Evolutionary conservation across 1,139 yeast species (phyloP).

Genomic region (Zygosaccharomyces pseudobailii): DNA sequence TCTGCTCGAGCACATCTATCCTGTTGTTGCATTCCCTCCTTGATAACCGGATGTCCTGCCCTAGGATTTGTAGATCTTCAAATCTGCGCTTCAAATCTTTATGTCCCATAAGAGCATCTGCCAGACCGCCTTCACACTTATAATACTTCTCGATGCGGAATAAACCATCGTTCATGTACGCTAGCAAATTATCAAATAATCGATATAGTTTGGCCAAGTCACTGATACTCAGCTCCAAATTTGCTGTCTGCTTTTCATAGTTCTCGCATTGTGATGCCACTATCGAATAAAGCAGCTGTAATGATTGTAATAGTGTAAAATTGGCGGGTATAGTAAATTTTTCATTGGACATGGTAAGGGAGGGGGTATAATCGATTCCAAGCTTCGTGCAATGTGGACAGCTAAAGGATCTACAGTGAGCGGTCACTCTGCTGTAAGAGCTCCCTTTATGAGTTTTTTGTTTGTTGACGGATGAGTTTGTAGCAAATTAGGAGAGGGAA

Average conservation of each 20-base stretch:
- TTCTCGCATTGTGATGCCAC: constrained; percentile 26
- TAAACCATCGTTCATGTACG: constrained; percentile 27
- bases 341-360: constrained; percentile 25
- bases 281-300: constrained; percentile 28
- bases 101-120: constrained; percentile 10
- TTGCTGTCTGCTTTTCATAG: constrained; percentile 12
- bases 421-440: neutral
- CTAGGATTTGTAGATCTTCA: constrained; percentile 29
- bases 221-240: constrained; percentile 9
- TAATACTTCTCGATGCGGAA: constrained; percentile 21
- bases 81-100: constrained; percentile 15
- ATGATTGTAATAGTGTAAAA: constrained; percentile 27
- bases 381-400: too few species aligned
- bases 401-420: too few species aligned
- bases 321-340: constrained; percentile 30
- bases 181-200: constrained; percentile 15
- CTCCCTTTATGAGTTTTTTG: neutral
- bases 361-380: neutral
- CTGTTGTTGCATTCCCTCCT: constrained; percentile 13
- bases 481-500: neutral
- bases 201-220: constrained; percentile 16
- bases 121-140: constrained; percentile 15
- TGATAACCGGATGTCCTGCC: constrained; percentile 26
- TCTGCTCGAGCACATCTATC: constrained; percentile 4
- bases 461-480: neutral